Percentiles rank a stretch among this genome's conserved stretches.
These are phyloP conservation scores for Oryza punctata DNA, from an alignment of 176 grass and related monocot species.

Conservation along the genomic window DNA sequence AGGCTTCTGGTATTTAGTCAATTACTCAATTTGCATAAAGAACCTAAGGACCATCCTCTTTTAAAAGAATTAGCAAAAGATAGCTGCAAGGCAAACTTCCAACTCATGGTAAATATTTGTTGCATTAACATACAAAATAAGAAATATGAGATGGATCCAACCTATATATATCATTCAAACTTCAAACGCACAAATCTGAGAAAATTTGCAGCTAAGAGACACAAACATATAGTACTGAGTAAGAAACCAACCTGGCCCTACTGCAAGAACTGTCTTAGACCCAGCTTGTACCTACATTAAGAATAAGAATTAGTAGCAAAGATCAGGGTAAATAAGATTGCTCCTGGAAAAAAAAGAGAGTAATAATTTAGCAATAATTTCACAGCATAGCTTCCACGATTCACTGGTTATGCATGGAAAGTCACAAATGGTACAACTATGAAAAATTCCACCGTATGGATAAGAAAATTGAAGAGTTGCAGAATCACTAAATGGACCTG, in stretches of 20 bases:
- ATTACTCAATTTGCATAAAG: background rate
- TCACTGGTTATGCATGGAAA: conserved; percentile 7
- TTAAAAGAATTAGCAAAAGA: background rate
- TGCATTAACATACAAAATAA: background rate
- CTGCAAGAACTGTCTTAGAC: conserved; percentile 92
- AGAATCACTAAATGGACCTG: conserved; percentile 57
- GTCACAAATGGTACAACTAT: background rate
- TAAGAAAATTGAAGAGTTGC: background rate
- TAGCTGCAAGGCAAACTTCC: background rate
- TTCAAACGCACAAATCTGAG: conserved; percentile 7
- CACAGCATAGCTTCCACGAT: background rate
- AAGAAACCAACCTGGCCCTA: conserved; percentile 78
- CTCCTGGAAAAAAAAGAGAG: no score
- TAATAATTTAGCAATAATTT: background rate
- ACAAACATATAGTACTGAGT: background rate
- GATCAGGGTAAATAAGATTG: conserved; percentile 11
- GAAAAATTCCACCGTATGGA: background rate
- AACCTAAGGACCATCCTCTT: background rate
- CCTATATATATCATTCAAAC: conserved; percentile 3
- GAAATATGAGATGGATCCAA: background rate
- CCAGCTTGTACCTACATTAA: conserved; percentile 75
- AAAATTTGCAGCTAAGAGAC: background rate
- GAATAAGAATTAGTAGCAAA: conserved; percentile 15
- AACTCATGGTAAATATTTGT: background rate
- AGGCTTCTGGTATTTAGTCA: background rate